phyloP scores from a whole-genome alignment of 495 filamentous ascomycete genomes.

The Neurospora tetraspora region DNA sequence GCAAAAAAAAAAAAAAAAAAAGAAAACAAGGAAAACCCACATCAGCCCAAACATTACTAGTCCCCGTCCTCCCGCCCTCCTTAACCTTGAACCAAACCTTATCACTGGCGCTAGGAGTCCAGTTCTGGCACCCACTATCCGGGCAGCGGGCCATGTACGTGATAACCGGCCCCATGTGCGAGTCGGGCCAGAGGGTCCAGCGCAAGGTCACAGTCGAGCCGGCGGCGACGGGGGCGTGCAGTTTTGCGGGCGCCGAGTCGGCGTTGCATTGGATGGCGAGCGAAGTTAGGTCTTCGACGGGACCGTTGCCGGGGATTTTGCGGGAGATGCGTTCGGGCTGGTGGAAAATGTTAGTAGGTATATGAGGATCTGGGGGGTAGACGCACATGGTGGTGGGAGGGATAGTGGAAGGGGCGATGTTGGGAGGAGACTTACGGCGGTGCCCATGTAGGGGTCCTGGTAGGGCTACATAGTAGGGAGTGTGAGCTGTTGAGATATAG shows the following conservation, averaged over 20 bases:
- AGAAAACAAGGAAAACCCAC: not conserved
- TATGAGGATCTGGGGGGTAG: no score
- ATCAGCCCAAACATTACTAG: constrained; percentile 22
- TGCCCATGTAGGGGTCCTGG: constrained; percentile 37
- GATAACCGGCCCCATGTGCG: constrained; percentile 56
- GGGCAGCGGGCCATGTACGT: constrained; percentile 58
- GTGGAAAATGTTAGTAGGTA: not conserved
- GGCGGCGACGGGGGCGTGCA: constrained; percentile 43
- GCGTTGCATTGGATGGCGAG: constrained; percentile 38
- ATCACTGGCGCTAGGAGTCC: constrained; percentile 32
- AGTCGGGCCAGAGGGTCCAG: constrained; percentile 54
- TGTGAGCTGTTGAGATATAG: not conserved
- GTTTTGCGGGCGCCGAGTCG: constrained; percentile 41
- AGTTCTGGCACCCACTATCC: constrained; percentile 47
- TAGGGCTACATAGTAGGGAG: constrained; percentile 28
- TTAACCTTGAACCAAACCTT: constrained; percentile 54
- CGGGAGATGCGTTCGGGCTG: constrained; percentile 34
- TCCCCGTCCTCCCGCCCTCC: constrained; percentile 43
- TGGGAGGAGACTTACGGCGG: constrained; percentile 6
- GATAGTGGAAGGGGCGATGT: no score
- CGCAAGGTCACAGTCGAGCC: constrained; percentile 48
- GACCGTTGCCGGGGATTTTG: constrained; percentile 39
- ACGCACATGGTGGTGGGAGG: no score
- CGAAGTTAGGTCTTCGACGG: constrained; percentile 36
- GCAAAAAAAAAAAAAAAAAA: not conserved